phyloP scores from a whole-genome alignment of 208 protist species.

The Novymonas esmeraldas region DNA sequence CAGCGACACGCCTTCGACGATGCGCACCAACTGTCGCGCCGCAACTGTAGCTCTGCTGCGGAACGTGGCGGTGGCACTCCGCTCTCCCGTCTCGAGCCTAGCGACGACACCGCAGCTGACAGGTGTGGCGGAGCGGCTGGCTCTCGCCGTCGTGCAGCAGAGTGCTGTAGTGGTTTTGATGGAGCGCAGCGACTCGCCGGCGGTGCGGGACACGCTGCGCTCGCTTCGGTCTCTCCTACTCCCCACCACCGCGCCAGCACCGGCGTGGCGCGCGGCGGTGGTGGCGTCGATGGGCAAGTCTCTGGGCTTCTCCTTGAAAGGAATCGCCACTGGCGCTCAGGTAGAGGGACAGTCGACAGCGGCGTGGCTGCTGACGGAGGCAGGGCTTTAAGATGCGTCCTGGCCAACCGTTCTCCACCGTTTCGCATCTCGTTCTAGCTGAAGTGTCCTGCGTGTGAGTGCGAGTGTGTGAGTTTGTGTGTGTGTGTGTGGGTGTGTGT shows the following conservation, averaged over 20 bases:
- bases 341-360: slow-evolving; percentile 31
- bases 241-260: neutral
- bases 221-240: slow-evolving; percentile 23
- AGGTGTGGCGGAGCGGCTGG: slow-evolving; percentile 8
- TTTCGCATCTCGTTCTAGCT: neutral
- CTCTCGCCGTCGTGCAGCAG: slow-evolving; percentile 23
- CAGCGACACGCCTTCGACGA: slow-evolving; percentile 8
- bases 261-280: slow-evolving; percentile 10
- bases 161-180: slow-evolving; percentile 23
- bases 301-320: slow-evolving; percentile 21
- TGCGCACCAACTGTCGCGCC: slow-evolving; percentile 15
- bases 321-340: slow-evolving; percentile 28
- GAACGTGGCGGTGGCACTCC: slow-evolving; percentile 18
- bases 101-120: neutral
- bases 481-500: neutral
- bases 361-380: slow-evolving; percentile 21
- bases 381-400: too few species aligned
- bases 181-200: slow-evolving; percentile 20
- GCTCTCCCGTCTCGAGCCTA: slow-evolving; percentile 7
- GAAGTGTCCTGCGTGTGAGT: neutral
- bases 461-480: neutral
- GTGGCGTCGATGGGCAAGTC: slow-evolving; percentile 16
- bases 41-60: slow-evolving; percentile 26
- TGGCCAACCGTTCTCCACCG: neutral
- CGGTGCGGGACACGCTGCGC: slow-evolving; percentile 19